Conservation (phyloP, 495 filamentous ascomycete genomes). For the Xylaria grammica region DNA sequence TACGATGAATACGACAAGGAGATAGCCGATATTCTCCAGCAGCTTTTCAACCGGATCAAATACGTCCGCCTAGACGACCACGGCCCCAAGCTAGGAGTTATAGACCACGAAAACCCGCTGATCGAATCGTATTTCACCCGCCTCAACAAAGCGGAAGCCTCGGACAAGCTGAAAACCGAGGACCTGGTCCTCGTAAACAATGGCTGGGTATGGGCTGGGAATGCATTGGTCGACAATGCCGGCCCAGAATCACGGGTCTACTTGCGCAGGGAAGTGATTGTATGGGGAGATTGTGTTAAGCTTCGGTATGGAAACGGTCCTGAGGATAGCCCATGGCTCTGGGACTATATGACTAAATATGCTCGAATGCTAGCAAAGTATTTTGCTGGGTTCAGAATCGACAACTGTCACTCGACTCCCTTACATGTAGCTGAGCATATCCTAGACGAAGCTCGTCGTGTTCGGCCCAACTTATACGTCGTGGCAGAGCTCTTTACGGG, state of each 20-base stretch:
- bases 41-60: constrained; percentile 91
- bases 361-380: constrained; percentile 93
- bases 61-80: constrained; percentile 90
- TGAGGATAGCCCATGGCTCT: constrained; percentile 89
- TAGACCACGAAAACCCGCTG: constrained; percentile 77
- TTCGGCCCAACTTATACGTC: constrained; percentile 87
- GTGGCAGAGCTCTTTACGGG: constrained; percentile 97
- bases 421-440: constrained; percentile 92
- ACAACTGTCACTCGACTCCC: constrained; percentile 98
- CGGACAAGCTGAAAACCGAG: constrained; percentile 75
- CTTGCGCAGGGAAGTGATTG: constrained; percentile 90
- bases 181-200: constrained; percentile 90
- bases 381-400: constrained; percentile 94
- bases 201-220: constrained; percentile 98
- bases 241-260: constrained; percentile 89
- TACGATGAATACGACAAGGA: constrained; percentile 92
- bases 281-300: constrained; percentile 99
- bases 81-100: constrained; percentile 84
- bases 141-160: constrained; percentile 78
- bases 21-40: constrained; percentile 79
- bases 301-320: constrained; percentile 84
- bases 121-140: constrained; percentile 97
- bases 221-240: constrained; percentile 91
- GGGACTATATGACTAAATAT: constrained; percentile 94
- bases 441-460: constrained; percentile 85